Base-by-base conservation (phyloP, 2,329 filamentous ascomycete species). In the Colletotrichum scovillei region DNA sequence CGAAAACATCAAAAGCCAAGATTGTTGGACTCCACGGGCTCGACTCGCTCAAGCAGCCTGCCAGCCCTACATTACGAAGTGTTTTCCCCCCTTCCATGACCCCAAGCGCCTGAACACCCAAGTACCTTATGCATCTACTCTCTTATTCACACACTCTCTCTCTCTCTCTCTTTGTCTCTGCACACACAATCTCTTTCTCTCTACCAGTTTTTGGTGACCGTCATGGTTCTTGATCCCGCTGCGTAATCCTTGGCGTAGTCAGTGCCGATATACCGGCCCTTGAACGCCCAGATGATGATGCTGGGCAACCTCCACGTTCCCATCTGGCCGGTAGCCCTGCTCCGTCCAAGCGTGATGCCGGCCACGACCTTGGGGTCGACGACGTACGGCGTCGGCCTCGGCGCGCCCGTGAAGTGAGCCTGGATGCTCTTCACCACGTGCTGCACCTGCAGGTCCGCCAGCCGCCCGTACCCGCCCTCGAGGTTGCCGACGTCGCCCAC, bases 401-500 rank as follows among this genome's bases (percentile, higher is more conserved):
- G 75, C 8, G 78, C 78, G 1, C 80, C 75, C 38, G 72, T 72
- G 42, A 86, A 76, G 53, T 84, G 80, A 30, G 76, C 74, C 22
- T 80, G 79, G 19, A 85, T 77, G 2, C 75, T 75, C 76, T 82
- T 82, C 76, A 82, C 75, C 28, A 84, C 73, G 67, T 84, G 80
- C 24, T 73, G 66, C 4, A 77, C 64, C 77, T 86, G 85, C 2
- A 76, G 58, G 38, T 83, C 81, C 12, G 81, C 80, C 28, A 77
- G 55, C 5, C 75, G 64, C 0, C 79, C 79, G 72, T 83, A 84
- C 35, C 78, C 76, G 2, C 62, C 70, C 76, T 87, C 83, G 22
- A 87, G 79, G 75, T 81, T 81, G 9, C 85, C 85, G 0, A 79
- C 83, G 69, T 88, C 86, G 35, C 86, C 86, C 4, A 84, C 67